Conservation (phyloP, 305 asterid genomes). For the Fraxinus paxiana region DNA sequence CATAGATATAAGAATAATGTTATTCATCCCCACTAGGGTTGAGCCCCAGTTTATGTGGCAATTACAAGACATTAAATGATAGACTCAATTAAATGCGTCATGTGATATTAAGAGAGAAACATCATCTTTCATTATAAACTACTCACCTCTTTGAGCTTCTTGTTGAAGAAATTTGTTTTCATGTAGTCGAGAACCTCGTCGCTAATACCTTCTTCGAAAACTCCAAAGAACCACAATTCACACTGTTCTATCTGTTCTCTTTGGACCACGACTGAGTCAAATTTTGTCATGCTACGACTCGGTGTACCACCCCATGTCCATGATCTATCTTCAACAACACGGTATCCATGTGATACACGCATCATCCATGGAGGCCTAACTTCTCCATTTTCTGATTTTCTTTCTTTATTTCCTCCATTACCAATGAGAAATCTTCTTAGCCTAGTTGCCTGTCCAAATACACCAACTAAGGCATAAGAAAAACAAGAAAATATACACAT, state of each 20-base stretch:
- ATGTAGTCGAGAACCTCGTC: constrained; percentile 41
- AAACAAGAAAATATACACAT: not conserved
- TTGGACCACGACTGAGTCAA: constrained; percentile 43
- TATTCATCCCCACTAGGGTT: too few species aligned
- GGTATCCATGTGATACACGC: constrained; percentile 55
- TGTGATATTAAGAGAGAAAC: not conserved
- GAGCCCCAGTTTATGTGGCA: too few species aligned
- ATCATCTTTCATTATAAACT: not conserved
- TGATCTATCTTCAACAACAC: constrained; percentile 29
- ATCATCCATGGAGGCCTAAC: constrained; percentile 40
- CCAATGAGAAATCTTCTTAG: constrained; percentile 33
- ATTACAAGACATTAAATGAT: too few species aligned
- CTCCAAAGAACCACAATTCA: constrained; percentile 58
- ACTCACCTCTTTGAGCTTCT: constrained; percentile 43
- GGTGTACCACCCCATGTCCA: not conserved
- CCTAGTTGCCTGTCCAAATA: constrained; percentile 28
- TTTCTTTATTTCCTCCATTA: constrained; percentile 22
- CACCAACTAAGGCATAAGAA: not conserved
- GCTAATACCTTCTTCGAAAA: constrained; percentile 42
- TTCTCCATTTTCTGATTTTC: constrained; percentile 15
- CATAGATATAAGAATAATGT: not conserved
- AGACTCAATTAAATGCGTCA: too few species aligned
- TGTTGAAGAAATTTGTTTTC: constrained; percentile 46
- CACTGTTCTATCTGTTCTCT: constrained; percentile 40
- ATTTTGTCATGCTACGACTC: constrained; percentile 14